Conservation (phyloP, 2,329 filamentous ascomycete species). For the Pseudogymnoascus sp. region DNA sequence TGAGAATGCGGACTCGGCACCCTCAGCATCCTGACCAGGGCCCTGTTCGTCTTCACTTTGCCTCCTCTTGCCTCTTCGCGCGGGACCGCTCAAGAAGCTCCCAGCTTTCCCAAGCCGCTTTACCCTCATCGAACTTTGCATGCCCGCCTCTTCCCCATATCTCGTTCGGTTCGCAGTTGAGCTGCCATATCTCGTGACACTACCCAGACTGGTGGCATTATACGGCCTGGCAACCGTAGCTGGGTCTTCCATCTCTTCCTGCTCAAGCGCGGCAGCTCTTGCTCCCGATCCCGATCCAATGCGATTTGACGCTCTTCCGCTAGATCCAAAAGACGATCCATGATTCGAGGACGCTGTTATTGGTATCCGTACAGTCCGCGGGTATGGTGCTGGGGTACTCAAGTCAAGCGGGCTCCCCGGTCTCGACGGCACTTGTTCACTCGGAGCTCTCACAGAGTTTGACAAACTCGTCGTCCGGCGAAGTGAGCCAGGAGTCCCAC, state of each 20-base stretch:
- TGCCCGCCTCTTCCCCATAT: slow-evolving; percentile 54
- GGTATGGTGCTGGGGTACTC: slow-evolving; percentile 25
- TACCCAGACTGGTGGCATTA: slow-evolving; percentile 40
- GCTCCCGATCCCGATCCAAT: slow-evolving; percentile 13
- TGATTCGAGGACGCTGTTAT: slow-evolving; percentile 20
- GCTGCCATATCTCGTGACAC: slow-evolving; percentile 41
- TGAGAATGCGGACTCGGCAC: slow-evolving; percentile 23
- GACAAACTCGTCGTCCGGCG: slow-evolving; percentile 24
- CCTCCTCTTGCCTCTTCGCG: slow-evolving; percentile 61
- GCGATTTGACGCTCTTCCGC: slow-evolving; percentile 19
- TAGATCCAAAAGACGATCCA: slow-evolving; percentile 22
- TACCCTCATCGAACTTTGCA: slow-evolving; percentile 67
- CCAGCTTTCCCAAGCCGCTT: slow-evolving; percentile 71
- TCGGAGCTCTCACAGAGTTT: slow-evolving; percentile 18
- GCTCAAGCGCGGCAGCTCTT: slow-evolving; percentile 18
- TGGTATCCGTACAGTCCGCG: slow-evolving; percentile 24
- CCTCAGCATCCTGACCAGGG: slow-evolving; percentile 28
- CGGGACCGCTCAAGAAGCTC: slow-evolving; percentile 71
- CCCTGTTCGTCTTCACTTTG: slow-evolving; percentile 40
- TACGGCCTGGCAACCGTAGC: slow-evolving; percentile 42
- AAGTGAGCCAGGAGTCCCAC: slow-evolving; percentile 24
- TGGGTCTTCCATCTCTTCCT: slow-evolving; percentile 27
- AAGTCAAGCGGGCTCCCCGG: slow-evolving; percentile 22
- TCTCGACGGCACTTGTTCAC: slow-evolving; percentile 9
- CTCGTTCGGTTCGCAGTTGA: slow-evolving; percentile 43